A percentile compares a stretch with the other conserved stretches of the same genome.
These are phyloP conservation scores for Bidens hawaiensis DNA, from an alignment of 140 eudicot species.

Conservation along the genomic window DNA sequence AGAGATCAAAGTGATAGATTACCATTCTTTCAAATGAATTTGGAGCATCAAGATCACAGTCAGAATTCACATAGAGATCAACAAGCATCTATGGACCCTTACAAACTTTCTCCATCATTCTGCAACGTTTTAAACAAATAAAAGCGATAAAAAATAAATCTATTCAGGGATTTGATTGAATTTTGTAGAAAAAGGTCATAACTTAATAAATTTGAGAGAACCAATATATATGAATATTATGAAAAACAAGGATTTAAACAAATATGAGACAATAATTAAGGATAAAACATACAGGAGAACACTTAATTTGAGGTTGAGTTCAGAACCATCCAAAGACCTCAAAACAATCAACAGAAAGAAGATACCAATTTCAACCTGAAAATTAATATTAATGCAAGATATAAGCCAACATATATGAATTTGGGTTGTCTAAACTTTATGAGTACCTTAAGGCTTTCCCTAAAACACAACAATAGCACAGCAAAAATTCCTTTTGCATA, in stretches of 20 bases:
- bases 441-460: too few relatives aligned
- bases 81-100: conserved; percentile 89
- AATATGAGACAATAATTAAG: not conserved
- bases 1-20: too few relatives aligned
- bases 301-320: too few relatives aligned
- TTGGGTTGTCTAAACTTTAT: too few relatives aligned
- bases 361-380: conserved; percentile 95
- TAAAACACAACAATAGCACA: conserved; percentile 72
- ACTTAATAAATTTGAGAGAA: too few relatives aligned
- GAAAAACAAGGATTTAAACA: not conserved
- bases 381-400: conserved; percentile 3
- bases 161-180: too few relatives aligned
- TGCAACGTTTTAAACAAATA: conserved; percentile 14
- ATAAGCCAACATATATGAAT: not conserved
- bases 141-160: not conserved
- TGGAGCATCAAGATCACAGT: too few relatives aligned
- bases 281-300: conserved; percentile 63
- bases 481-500: conserved; percentile 89
- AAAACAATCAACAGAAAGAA: too few relatives aligned
- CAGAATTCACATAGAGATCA: too few relatives aligned
- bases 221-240: not conserved
- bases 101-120: conserved; percentile 96
- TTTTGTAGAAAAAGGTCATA: too few relatives aligned
- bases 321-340: too few relatives aligned
- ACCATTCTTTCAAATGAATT: too few relatives aligned